Evolutionary conservation across 306 rosid species (phyloP).

Genomic region (Alnus rubra): DNA sequence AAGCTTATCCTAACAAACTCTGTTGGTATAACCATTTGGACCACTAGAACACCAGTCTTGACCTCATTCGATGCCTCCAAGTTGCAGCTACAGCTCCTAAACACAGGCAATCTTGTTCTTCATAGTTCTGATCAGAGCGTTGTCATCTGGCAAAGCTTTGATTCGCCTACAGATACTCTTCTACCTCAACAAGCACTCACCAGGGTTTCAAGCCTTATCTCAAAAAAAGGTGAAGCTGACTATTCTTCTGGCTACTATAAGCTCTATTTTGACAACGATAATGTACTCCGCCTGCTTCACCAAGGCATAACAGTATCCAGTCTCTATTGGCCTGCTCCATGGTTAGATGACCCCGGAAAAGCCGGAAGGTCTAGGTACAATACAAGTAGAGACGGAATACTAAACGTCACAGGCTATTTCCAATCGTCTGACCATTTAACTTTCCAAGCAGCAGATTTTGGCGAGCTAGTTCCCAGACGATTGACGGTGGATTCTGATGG

Average conservation of each 20-base stretch:
- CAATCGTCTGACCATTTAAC: conserved; percentile 31
- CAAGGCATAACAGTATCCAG: conserved; percentile 26
- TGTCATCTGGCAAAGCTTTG: conserved; percentile 56
- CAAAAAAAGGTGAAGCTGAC: conserved; percentile 30
- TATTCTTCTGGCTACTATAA: conserved; percentile 44
- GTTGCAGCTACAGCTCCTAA: conserved; percentile 22
- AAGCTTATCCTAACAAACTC: conserved; percentile 49
- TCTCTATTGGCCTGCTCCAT: conserved; percentile 40
- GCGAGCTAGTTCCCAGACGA: not conserved
- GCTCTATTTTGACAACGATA: conserved; percentile 43
- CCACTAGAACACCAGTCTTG: conserved; percentile 19
- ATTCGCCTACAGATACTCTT: conserved; percentile 55
- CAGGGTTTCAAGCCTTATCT: conserved; percentile 18
- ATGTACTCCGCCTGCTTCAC: conserved; percentile 35
- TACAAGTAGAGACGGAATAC: conserved; percentile 23
- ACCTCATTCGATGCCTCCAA: not conserved
- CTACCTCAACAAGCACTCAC: conserved; percentile 44
- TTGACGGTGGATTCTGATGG: conserved; percentile 42
- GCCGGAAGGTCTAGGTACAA: conserved; percentile 36
- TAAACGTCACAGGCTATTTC: conserved; percentile 33
- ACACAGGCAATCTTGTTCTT: conserved; percentile 53
- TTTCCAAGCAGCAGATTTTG: conserved; percentile 14
- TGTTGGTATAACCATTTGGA: conserved; percentile 39
- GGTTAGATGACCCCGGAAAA: not conserved
- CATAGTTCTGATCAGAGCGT: not conserved